Evolutionary conservation across 2,329 filamentous ascomycete species (phyloP).

Genomic region (Periglandula ipomoeae): DNA sequence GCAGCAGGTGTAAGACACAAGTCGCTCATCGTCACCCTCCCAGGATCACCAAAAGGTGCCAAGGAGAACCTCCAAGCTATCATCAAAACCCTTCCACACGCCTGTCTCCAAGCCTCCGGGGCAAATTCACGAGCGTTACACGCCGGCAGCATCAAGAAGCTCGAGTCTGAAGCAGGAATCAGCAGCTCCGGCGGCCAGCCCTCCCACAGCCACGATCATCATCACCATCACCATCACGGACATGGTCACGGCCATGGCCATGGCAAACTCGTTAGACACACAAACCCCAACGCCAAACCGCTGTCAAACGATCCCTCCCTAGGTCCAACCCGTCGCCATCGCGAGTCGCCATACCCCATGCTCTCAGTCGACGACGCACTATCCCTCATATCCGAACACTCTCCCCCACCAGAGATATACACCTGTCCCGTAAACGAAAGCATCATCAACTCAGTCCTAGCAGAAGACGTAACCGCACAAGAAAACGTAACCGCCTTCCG

Average conservation of each 20-base stretch:
- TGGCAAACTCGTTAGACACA: slow-evolving; percentile 63
- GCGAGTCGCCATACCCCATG: slow-evolving; percentile 89
- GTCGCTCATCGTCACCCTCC: slow-evolving; percentile 78
- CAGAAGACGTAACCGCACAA: slow-evolving; percentile 67
- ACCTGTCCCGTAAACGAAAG: slow-evolving; percentile 51
- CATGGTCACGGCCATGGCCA: slow-evolving; percentile 40
- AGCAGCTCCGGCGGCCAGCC: slow-evolving; percentile 18
- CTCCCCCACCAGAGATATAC: slow-evolving; percentile 51
- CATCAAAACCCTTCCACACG: slow-evolving; percentile 85
- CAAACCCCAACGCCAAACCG: slow-evolving; percentile 26
- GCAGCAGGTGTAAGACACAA: slow-evolving; percentile 79
- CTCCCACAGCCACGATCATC: slow-evolving; percentile 29
- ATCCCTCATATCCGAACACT: slow-evolving; percentile 60
- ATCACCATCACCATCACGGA: slow-evolving; percentile 29
- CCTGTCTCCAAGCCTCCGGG: slow-evolving; percentile 82
- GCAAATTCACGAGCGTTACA: slow-evolving; percentile 74
- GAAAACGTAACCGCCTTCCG: slow-evolving; percentile 89
- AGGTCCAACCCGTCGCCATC: slow-evolving; percentile 60
- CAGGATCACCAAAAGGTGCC: slow-evolving; percentile 90
- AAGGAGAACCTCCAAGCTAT: slow-evolving; percentile 87
- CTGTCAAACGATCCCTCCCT: slow-evolving; percentile 51
- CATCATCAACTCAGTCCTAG: slow-evolving; percentile 70
- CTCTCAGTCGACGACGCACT: slow-evolving; percentile 76
- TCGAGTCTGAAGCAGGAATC: slow-evolving; percentile 76
- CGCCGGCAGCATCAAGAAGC: slow-evolving; percentile 67